Percentiles rank a stretch among this genome's conserved stretches.
These are phyloP conservation scores for Juglanconis oblonga DNA, from an alignment of 2,329 filamentous ascomycete species.

Conservation along the genomic window DNA sequence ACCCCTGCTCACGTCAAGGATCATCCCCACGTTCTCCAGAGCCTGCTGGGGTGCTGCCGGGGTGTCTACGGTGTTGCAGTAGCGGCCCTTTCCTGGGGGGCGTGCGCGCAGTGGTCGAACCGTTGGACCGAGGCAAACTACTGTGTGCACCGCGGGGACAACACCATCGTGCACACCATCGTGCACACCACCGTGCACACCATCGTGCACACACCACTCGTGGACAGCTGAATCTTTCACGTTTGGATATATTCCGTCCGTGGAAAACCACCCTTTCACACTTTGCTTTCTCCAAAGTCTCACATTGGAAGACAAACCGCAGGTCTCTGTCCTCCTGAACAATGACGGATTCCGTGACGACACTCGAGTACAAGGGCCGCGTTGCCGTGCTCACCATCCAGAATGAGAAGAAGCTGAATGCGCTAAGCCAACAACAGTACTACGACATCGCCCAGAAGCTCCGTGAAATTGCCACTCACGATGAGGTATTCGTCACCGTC, in stretches of 20 bases:
- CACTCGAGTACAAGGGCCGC: constrained; percentile 62
- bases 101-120: not conserved
- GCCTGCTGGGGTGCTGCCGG: too few species aligned
- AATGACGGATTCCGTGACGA: constrained; percentile 47
- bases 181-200: too few species aligned
- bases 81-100: not conserved
- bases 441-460: constrained; percentile 72
- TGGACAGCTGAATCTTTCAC: too few species aligned
- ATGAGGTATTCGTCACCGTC: constrained; percentile 82
- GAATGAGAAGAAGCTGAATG: constrained; percentile 83
- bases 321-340: not conserved
- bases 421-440: constrained; percentile 69
- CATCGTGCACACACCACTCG: too few species aligned
- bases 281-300: not conserved
- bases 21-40: not conserved
- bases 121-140: too few species aligned
- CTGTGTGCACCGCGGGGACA: too few species aligned
- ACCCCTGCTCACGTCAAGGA: not conserved
- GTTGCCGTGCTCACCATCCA: constrained; percentile 85
- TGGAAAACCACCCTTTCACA: too few species aligned
- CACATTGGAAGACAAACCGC: not conserved
- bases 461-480: constrained; percentile 71
- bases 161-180: too few species aligned
- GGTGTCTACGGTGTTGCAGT: too few species aligned
- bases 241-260: too few species aligned